Percentiles rank a stretch among this genome's conserved stretches.
These are phyloP conservation scores for Ogataea haglerorum DNA, from an alignment of 805 yeast species.

Conservation along the genomic window DNA sequence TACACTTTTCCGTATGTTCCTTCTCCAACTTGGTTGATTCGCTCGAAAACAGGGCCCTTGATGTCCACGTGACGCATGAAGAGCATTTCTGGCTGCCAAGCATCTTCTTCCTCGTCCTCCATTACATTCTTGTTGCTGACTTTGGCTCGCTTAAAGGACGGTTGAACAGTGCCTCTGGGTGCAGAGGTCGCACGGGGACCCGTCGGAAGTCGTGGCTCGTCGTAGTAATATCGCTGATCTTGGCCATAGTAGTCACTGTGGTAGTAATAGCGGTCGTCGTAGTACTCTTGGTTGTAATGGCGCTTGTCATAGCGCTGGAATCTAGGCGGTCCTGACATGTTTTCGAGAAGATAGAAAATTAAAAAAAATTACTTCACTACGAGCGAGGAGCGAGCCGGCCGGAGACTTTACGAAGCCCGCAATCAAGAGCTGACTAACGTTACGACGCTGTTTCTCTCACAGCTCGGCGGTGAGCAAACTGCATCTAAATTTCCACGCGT, in stretches of 20 bases:
- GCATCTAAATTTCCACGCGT: too few relatives aligned
- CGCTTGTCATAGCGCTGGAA: constrained; percentile 3
- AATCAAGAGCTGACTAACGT: too few relatives aligned
- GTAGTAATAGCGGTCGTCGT: constrained; percentile 5
- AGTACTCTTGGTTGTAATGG: constrained; percentile 5
- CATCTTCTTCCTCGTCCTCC: constrained; percentile 21
- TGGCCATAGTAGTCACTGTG: constrained; percentile 5
- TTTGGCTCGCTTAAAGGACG: constrained; percentile 17
- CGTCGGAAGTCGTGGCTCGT: constrained; percentile 18
- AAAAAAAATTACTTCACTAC: not conserved
- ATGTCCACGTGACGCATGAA: constrained; percentile 25
- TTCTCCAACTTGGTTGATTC: constrained; percentile 92
- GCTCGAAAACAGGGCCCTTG: constrained; percentile 49
- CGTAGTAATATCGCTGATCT: constrained; percentile 4
- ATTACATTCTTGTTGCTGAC: constrained; percentile 19
- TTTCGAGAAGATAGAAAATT: not conserved
- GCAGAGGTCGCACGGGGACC: constrained; percentile 16
- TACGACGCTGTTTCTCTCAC: too few relatives aligned
- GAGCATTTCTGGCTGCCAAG: constrained; percentile 5
- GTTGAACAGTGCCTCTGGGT: constrained; percentile 3
- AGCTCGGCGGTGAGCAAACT: too few relatives aligned
- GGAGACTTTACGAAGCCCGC: not conserved
- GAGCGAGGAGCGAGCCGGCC: too few relatives aligned
- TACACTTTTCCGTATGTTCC: constrained; percentile 97
- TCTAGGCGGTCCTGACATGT: constrained; percentile 9